Conservation (phyloP, 257 asterid genomes). For the Jasminum sambac region DNA sequence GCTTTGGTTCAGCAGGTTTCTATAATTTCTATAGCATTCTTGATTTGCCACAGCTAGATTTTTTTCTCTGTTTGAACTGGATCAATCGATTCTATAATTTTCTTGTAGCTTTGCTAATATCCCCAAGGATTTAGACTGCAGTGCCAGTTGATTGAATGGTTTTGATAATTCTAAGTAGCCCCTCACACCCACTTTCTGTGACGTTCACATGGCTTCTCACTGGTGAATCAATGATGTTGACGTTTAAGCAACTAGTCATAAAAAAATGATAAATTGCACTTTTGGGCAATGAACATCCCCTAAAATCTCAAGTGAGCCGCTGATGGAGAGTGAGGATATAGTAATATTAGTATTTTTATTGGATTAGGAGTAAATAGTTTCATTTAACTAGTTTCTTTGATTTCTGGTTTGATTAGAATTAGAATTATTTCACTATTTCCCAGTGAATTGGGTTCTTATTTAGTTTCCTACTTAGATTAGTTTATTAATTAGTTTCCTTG, state of each 20-base stretch:
- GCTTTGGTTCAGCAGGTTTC: constrained; percentile 94
- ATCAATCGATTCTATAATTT: background rate
- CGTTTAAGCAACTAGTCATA: background rate
- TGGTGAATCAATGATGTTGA: background rate
- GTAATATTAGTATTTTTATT: no score
- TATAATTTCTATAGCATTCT: constrained; percentile 16
- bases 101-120: background rate
- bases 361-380: no score
- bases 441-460: no score
- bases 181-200: background rate
- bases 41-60: background rate
- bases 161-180: background rate
- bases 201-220: background rate
- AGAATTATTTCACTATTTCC: no score
- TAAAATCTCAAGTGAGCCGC: background rate
- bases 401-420: no score
- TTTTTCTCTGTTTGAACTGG: background rate
- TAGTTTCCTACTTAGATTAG: no score
- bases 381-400: no score
- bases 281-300: background rate
- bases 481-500: no score
- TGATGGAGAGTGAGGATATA: no score
- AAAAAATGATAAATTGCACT: background rate
- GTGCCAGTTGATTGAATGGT: background rate
- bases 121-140: background rate